Conservation (phyloP, 2,329 filamentous ascomycete genomes). For the Parascedosporium putredinis region DNA sequence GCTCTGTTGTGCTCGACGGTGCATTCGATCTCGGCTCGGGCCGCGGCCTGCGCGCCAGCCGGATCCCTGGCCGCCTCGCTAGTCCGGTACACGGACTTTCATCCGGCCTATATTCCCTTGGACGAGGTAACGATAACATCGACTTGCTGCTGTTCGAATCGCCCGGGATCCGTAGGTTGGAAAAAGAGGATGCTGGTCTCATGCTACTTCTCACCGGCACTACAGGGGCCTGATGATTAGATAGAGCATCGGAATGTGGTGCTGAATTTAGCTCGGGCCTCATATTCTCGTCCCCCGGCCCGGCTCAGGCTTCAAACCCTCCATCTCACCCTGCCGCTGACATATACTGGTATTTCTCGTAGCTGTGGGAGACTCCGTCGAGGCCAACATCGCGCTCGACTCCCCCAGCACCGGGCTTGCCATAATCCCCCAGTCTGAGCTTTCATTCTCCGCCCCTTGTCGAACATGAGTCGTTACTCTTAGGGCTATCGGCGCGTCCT, state of each 20-base stretch:
- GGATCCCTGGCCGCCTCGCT: slow-evolving; percentile 5
- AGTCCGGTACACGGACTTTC: background rate
- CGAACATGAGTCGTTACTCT: slow-evolving; percentile 30
- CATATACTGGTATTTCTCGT: too few species aligned
- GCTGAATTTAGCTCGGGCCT: background rate
- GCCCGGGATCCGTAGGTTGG: slow-evolving; percentile 11
- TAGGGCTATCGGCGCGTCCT: too few species aligned
- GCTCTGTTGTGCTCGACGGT: too few species aligned
- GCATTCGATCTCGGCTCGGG: slow-evolving; percentile 8
- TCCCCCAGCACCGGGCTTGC: too few species aligned
- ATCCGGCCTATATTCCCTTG: background rate
- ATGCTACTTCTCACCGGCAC: slow-evolving; percentile 13
- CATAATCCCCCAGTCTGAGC: slow-evolving; percentile 12
- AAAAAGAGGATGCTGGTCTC: slow-evolving; percentile 17
- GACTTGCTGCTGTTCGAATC: slow-evolving; percentile 10
- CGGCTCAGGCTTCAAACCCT: too few species aligned
- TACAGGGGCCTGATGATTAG: slow-evolving; percentile 1
- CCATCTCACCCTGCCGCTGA: too few species aligned
- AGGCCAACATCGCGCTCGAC: too few species aligned
- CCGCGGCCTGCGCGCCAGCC: slow-evolving; percentile 9
- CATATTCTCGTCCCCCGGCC: slow-evolving; percentile 7
- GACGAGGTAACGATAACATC: slow-evolving; percentile 1
- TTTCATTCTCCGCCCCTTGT: slow-evolving; percentile 39
- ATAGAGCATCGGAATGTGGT: background rate
- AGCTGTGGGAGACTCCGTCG: too few species aligned